phyloP scores from a whole-genome alignment of 2,329 filamentous ascomycete species.

The Talaromyces atroroseus region DNA sequence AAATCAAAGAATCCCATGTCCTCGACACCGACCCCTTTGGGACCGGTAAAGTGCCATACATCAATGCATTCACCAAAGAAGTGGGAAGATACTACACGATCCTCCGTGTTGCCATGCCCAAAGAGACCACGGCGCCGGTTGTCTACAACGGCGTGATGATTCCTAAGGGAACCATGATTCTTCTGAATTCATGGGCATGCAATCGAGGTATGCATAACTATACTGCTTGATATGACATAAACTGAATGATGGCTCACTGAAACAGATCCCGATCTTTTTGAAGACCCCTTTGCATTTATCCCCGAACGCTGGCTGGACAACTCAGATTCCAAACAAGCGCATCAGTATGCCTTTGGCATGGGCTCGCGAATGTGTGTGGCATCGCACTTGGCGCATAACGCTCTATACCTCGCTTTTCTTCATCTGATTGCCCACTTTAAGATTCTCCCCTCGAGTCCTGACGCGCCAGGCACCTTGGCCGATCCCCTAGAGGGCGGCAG shows the following conservation, averaged over 20 bases:
- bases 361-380: slow-evolving; percentile 15
- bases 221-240: background rate
- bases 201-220: slow-evolving; percentile 11
- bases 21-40: slow-evolving; percentile 10
- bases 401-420: slow-evolving; percentile 11
- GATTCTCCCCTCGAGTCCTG: slow-evolving; percentile 6
- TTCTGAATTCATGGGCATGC: slow-evolving; percentile 17
- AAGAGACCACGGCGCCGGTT: slow-evolving; percentile 7
- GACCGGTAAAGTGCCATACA: slow-evolving; percentile 12
- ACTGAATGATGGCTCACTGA: background rate
- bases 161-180: slow-evolving; percentile 14
- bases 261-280: background rate
- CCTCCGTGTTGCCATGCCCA: slow-evolving; percentile 14
- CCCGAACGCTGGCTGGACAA: slow-evolving; percentile 16
- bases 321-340: slow-evolving; percentile 11
- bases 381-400: slow-evolving; percentile 10
- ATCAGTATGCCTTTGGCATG: slow-evolving; percentile 14
- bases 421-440: slow-evolving; percentile 13
- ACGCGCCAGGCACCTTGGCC: background rate
- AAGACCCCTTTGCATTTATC: slow-evolving; percentile 4
- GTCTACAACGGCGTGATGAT: slow-evolving; percentile 13
- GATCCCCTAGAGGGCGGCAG: slow-evolving; percentile 9
- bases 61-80: slow-evolving; percentile 15
- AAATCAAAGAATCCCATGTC: slow-evolving; percentile 8
- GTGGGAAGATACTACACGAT: slow-evolving; percentile 12